Evolutionary conservation across 2,329 filamentous ascomycete genomes (phyloP), one percentile per base, ranked within the genome.

Genomic region (Aureobasidium lini): DNA sequence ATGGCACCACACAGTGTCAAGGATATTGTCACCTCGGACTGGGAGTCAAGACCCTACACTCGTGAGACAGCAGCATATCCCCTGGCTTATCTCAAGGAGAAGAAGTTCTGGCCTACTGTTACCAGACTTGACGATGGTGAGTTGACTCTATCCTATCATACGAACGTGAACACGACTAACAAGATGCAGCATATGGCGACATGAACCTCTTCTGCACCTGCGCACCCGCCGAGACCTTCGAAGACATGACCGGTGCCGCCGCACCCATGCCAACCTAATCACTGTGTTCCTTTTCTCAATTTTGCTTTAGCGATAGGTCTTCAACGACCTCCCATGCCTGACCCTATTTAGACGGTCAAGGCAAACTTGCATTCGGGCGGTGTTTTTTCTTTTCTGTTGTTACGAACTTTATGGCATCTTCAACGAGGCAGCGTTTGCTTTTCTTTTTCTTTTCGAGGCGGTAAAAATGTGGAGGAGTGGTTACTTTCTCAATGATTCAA

Each of bases 21-120:
- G 50, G 93, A 96, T 71, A 75, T 97, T 36, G 79, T 96, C 50
- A 70, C 80, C 1, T 82, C 82, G 3, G 84, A 89, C 67, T 97
- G 93, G 93, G 80, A 89, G 63, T 80, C 89, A 63, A 80, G 93
- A n/a, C 79, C 84, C 1, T 97, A 97, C 72, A 84, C 80, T 1
- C 79, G 91, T 31, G 87, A 94, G 76, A 82, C 86, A 75, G 93
- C 93, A 0, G 93, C 90, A 0, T 97, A 96, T 72, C 93, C 93
- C 16, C 71, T 95, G 63, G 79, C 85, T 0, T 95, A 84, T 75
- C 76, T 97, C 63, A 83, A 84, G 72, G 89, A 96, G 83, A 96
- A 95, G 87, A 97, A 97, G 80, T 96, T 96, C 77, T 97, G 93
- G 93, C 92, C 93, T 0, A 86, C 79, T 37, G 90, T 96, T 13